These are phyloP conservation scores for Dichotomopilus funicola DNA, from an alignment of 2,329 filamentous ascomycete species.

Conservation along the genomic window DNA sequence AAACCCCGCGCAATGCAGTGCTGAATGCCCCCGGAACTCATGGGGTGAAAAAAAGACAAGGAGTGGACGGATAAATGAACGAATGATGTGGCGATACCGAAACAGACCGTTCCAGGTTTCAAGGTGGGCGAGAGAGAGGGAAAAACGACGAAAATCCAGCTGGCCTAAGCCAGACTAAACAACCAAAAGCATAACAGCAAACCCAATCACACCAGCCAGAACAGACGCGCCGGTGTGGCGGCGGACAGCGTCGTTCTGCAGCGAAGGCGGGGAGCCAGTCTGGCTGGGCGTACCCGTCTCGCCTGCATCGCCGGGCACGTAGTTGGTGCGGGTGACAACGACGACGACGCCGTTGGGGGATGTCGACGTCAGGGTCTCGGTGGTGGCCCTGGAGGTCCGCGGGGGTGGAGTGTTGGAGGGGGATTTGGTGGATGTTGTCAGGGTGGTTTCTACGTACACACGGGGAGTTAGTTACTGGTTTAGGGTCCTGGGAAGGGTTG, in stretches of 20 bases:
- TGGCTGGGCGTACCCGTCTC: constrained; percentile 26
- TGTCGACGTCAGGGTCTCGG: constrained; percentile 38
- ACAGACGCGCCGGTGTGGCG: not conserved
- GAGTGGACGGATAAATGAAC: not conserved
- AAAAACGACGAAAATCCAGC: no score
- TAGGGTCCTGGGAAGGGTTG: not conserved
- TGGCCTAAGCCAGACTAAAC: not conserved
- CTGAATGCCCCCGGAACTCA: not conserved
- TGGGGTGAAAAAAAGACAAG: not conserved
- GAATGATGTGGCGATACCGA: no score
- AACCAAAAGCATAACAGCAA: not conserved
- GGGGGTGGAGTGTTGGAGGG: not conserved
- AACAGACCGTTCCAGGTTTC: no score
- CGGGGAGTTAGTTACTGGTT: not conserved
- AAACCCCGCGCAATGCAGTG: constrained; percentile 11
- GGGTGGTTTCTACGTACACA: constrained; percentile 13
- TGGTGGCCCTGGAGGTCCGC: constrained; percentile 27
- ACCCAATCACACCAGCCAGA: not conserved
- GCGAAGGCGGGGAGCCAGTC: constrained; percentile 29
- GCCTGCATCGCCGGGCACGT: constrained; percentile 37
- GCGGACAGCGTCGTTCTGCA: constrained; percentile 27
- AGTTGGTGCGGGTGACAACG: constrained; percentile 44
- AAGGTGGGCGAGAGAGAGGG: no score
- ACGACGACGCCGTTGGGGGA: constrained; percentile 40
- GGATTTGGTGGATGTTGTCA: constrained; percentile 12